Evolutionary conservation across 306 rosid genomes (phyloP), one percentile per base, ranked within the genome.

Genomic region (Macrotyloma uniflorum): DNA sequence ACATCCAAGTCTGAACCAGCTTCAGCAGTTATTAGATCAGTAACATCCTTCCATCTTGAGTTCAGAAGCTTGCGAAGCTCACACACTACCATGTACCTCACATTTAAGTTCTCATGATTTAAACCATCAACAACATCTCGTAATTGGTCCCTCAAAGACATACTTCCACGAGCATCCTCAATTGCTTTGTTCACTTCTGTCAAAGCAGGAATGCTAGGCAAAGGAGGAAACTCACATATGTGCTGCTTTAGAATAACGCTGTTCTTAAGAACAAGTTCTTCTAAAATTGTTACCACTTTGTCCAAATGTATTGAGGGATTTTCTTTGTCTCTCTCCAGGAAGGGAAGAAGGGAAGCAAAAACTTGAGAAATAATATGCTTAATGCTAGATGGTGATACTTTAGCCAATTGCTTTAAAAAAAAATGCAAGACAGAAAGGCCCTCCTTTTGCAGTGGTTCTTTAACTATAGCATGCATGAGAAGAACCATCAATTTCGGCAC

Each of bases 401-500:
- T 73, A 47, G 90, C 92, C 86, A 92, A 76, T 85, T 92, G 98
- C 80, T 78, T 80, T 53, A 91, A 83, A 84, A 95, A 92, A 86
- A 86, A 92, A 81, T 88, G 90, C 90, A 95, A 85, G 45, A 95
- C 89, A 40, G 89, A 76, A 78, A 95, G 92, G 83, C 96, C 98
- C 74, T 92, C 98, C 84, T 78, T 83, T 89, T 87, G 90, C 66
- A 89, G 89, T 55, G 68, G 58, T 67, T 95, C 91, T 81, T 90
- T 92, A 43, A 74, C 89, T 80, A 95, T 83, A 80, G 97, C 95
- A 86, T 89, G 93, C 97, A 92, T 89, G 66, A 92, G 96, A 82
- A 95, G 98, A 83, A 92, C 97, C 98, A 95, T 92, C 70, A 91
- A 66, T 81, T 92, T 92, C 18, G 98, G 98, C 85, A 92, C 98